phyloP scores from a whole-genome alignment of 78 protist genomes.

The Dictyostelium intermedium region DNA sequence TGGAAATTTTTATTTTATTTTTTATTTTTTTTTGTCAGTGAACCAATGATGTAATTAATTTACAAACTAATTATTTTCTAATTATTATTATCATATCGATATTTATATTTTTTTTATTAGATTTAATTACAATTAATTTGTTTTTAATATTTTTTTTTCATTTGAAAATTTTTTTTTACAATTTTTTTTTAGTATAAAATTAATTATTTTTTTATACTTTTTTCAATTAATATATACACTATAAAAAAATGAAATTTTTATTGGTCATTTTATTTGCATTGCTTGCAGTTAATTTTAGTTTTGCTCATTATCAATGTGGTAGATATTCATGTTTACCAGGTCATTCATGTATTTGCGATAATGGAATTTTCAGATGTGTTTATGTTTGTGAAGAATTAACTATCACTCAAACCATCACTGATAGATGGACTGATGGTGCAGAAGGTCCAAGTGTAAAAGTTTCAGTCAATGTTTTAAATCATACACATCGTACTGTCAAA shows the following conservation, averaged over 20 bases:
- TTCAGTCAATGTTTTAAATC: neutral
- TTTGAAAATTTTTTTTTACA: no score
- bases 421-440: constrained; percentile 6
- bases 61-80: no score
- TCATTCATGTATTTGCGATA: constrained; percentile 12
- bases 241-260: neutral
- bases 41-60: no score
- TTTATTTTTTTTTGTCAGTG: no score
- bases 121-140: no score
- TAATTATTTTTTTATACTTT: no score
- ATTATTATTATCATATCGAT: no score
- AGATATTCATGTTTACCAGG: neutral
- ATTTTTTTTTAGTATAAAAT: no score
- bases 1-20: no score
- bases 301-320: neutral
- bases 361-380: constrained; percentile 5
- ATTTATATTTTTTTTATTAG: no score
- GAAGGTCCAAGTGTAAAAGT: constrained; percentile 9
- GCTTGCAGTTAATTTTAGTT: neutral
- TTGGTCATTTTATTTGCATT: neutral
- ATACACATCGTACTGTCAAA: neutral
- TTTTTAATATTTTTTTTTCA: no score
- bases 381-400: neutral
- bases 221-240: no score
- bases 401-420: neutral